Percentiles rank a stretch among this genome's conserved stretches.
phyloP scores from a whole-genome alignment of 129 eudicot genomes.

The Tagetes patula region DNA sequence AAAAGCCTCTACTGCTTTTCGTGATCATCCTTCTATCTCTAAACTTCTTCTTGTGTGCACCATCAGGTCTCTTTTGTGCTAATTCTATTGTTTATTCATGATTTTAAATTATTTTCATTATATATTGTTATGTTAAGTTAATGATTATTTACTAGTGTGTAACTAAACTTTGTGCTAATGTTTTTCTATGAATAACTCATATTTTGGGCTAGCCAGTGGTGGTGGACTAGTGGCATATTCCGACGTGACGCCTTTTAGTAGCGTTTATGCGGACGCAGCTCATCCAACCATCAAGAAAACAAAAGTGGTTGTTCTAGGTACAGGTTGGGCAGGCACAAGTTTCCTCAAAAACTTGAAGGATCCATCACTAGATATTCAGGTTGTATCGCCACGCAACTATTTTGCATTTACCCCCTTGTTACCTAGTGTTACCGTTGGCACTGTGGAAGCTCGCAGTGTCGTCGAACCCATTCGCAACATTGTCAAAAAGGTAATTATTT shows the following conservation, averaged over 20 bases:
- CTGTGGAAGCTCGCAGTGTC: conserved; percentile 94
- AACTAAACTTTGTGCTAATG: neutral
- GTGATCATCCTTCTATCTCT: conserved; percentile 44
- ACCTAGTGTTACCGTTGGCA: conserved; percentile 89
- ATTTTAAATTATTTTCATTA: too few species aligned
- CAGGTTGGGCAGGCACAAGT: conserved; percentile 93
- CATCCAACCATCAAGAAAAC: conserved; percentile 44
- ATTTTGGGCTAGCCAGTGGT: conserved; percentile 46
- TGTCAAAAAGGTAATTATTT: conserved; percentile 47
- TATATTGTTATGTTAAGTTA: neutral
- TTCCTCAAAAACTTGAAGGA: conserved; percentile 73
- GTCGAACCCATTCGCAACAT: conserved; percentile 89
- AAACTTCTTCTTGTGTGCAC: conserved; percentile 49
- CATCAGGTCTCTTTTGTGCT: conserved; percentile 44
- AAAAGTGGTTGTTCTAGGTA: conserved; percentile 78
- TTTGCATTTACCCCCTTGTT: conserved; percentile 83
- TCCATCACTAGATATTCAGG: conserved; percentile 58
- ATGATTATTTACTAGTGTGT: neutral
- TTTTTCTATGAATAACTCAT: neutral
- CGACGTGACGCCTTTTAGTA: conserved; percentile 31
- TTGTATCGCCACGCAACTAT: conserved; percentile 81
- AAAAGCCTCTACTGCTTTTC: conserved; percentile 47
- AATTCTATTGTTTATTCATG: neutral
- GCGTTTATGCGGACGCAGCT: conserved; percentile 43
- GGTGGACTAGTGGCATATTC: conserved; percentile 55